Evolutionary conservation across 1,284 basidiomycete species (phyloP).

Genomic region (Erythrobasidium hasegawianum): DNA sequence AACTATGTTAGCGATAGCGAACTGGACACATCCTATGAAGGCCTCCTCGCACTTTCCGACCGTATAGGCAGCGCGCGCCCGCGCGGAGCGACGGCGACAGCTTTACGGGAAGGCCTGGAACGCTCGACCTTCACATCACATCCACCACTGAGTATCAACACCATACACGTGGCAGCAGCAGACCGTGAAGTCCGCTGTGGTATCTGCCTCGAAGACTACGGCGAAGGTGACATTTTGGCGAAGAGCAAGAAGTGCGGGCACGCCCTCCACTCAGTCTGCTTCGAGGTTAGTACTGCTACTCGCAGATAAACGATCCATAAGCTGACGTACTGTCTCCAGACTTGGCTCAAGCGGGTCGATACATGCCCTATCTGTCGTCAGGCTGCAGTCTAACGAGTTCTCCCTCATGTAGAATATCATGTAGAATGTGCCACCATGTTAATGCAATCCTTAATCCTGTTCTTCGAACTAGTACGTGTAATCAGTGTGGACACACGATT

Average conservation of each 20-base stretch:
- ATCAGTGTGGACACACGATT: no score
- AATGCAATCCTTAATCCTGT: no score
- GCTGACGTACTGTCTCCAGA: background rate
- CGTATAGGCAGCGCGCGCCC: constrained; percentile 12
- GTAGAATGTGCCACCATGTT: no score
- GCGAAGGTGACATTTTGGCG: constrained; percentile 8
- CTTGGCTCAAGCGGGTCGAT: constrained; percentile 14
- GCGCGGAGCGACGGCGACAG: constrained; percentile 14
- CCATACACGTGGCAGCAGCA: no score
- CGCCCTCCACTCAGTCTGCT: constrained; percentile 20
- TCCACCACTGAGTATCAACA: no score
- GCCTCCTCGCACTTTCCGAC: constrained; percentile 28
- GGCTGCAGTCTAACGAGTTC: constrained; percentile 8
- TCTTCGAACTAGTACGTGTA: no score
- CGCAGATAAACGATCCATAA: background rate
- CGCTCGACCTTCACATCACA: background rate
- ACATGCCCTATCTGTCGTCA: constrained; percentile 31
- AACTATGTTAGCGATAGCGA: constrained; percentile 29
- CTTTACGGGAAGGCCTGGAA: constrained; percentile 5
- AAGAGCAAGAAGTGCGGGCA: constrained; percentile 30
- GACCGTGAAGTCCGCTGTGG: constrained; percentile 23
- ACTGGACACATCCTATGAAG: constrained; percentile 27
- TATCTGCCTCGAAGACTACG: constrained; percentile 35
- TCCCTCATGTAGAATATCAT: no score
- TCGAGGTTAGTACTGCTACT: constrained; percentile 26